phyloP scores from a whole-genome alignment of 2,329 filamentous ascomycete genomes.

The Colletotrichum spaethianum region DNA sequence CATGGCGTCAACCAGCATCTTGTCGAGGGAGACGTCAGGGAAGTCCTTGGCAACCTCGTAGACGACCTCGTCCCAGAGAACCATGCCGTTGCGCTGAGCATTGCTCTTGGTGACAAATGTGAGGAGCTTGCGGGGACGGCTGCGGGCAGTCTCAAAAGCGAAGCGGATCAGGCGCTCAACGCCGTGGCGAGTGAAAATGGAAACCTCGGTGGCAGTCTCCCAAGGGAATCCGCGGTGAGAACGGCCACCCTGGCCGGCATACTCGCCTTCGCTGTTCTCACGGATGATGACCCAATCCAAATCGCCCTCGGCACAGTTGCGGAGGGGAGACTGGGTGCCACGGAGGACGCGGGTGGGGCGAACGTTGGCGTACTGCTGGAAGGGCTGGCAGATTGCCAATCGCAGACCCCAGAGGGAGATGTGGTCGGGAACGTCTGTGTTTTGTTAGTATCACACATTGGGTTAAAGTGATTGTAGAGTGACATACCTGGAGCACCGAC shows the following conservation, averaged over 20 bases:
- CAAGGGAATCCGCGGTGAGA: constrained; percentile 70
- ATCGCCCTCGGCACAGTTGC: constrained; percentile 62
- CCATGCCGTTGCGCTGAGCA: constrained; percentile 76
- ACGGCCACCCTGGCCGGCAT: constrained; percentile 73
- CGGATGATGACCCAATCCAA: constrained; percentile 77
- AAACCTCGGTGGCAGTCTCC: constrained; percentile 73
- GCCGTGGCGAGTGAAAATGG: constrained; percentile 73
- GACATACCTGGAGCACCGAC: constrained; percentile 46
- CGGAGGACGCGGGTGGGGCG: constrained; percentile 72
- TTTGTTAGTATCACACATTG: not conserved
- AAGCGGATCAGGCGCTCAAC: constrained; percentile 75
- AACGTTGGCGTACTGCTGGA: constrained; percentile 78
- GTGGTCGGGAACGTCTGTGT: constrained; percentile 72
- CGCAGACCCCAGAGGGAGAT: constrained; percentile 77
- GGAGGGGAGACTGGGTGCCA: constrained; percentile 70
- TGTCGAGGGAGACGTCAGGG: constrained; percentile 71
- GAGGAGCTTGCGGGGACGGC: constrained; percentile 69
- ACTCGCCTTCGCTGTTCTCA: constrained; percentile 77
- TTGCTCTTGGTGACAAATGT: constrained; percentile 78
- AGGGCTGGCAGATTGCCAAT: constrained; percentile 73
- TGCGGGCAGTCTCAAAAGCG: constrained; percentile 69
- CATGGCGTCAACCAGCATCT: constrained; percentile 73
- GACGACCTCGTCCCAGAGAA: constrained; percentile 76
- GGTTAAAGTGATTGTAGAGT: too few species aligned
- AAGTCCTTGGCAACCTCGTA: constrained; percentile 68